These are phyloP conservation scores for Xylaria sp. DNA, from an alignment of 2,329 filamentous ascomycete species.

Conservation along the genomic window DNA sequence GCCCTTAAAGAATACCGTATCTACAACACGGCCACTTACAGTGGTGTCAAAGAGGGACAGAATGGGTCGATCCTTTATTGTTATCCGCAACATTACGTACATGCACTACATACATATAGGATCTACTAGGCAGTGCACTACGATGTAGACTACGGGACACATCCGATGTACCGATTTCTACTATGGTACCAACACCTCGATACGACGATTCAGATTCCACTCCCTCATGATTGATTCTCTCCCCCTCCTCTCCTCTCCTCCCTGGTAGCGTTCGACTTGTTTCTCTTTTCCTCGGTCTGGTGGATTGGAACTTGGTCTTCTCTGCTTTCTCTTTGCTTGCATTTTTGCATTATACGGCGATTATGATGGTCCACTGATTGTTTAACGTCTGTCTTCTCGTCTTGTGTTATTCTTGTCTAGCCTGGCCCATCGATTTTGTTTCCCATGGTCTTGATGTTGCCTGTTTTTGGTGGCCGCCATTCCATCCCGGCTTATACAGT, in stretches of 20 bases:
- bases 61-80: not conserved
- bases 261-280: slow-evolving; percentile 2
- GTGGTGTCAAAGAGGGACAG: not conserved
- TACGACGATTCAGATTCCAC: slow-evolving; percentile 1
- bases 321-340: slow-evolving; percentile 12
- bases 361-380: slow-evolving; percentile 19
- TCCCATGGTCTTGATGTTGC: slow-evolving; percentile 31
- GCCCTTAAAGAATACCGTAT: not conserved
- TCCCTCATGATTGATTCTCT: not conserved
- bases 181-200: not conserved
- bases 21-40: not conserved
- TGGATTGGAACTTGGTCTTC: slow-evolving; percentile 1
- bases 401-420: slow-evolving; percentile 24
- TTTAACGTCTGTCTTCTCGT: not conserved
- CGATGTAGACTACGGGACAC: not conserved
- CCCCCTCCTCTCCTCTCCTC: not conserved
- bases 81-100: slow-evolving; percentile 18
- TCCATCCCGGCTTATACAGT: slow-evolving; percentile 10
- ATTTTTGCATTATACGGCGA: slow-evolving; percentile 19
- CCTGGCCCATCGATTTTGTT: not conserved
- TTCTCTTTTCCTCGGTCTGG: not conserved
- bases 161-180: not conserved
- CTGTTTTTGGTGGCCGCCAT: slow-evolving; percentile 16
- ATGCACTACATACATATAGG: not conserved
- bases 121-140: not conserved